These are phyloP conservation scores for Lasiosphaeris hirsuta DNA, from an alignment of 495 filamentous ascomycete genomes.

Conservation along the genomic window DNA sequence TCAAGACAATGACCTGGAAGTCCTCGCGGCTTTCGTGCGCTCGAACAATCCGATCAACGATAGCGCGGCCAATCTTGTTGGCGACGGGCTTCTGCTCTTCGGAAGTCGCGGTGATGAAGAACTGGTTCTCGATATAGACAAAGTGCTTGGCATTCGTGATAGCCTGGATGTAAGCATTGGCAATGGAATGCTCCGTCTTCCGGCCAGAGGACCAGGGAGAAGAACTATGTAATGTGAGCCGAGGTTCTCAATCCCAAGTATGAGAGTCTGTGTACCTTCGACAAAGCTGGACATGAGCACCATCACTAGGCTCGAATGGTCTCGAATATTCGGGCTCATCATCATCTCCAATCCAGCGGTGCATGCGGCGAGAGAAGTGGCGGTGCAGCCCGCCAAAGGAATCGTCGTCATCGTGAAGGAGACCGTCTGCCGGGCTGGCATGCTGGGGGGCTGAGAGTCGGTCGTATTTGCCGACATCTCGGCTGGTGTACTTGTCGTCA, in stretches of 20 bases:
- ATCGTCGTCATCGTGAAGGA: conserved; percentile 26
- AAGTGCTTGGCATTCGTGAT: conserved; percentile 81
- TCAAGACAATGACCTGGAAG: conserved; percentile 82
- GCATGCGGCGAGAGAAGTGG: conserved; percentile 42
- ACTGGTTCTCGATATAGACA: conserved; percentile 96
- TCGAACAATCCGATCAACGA: conserved; percentile 82
- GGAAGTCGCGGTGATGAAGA: conserved; percentile 91
- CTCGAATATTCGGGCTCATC: conserved; percentile 15
- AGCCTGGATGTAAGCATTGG: conserved; percentile 79
- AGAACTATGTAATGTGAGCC: conserved; percentile 39
- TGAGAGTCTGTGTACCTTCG: conserved; percentile 34
- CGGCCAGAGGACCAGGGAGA: conserved; percentile 71
- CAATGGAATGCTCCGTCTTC: conserved; percentile 76
- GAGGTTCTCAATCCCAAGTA: not conserved
- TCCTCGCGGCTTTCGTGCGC: conserved; percentile 67
- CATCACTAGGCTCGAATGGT: conserved; percentile 7
- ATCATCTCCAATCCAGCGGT: conserved; percentile 31
- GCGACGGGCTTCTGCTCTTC: conserved; percentile 72
- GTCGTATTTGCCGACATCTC: conserved; percentile 60
- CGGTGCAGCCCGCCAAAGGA: conserved; percentile 43
- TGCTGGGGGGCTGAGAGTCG: conserved; percentile 41
- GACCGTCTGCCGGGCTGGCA: conserved; percentile 15
- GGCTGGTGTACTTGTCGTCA: conserved; percentile 70
- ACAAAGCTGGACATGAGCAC: conserved; percentile 39
- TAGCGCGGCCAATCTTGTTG: conserved; percentile 84